A percentile compares a stretch with the other conserved stretches of the same genome.
phyloP scores from a whole-genome alignment of 2,329 filamentous ascomycete species.

The Colletotrichum sp. region DNA sequence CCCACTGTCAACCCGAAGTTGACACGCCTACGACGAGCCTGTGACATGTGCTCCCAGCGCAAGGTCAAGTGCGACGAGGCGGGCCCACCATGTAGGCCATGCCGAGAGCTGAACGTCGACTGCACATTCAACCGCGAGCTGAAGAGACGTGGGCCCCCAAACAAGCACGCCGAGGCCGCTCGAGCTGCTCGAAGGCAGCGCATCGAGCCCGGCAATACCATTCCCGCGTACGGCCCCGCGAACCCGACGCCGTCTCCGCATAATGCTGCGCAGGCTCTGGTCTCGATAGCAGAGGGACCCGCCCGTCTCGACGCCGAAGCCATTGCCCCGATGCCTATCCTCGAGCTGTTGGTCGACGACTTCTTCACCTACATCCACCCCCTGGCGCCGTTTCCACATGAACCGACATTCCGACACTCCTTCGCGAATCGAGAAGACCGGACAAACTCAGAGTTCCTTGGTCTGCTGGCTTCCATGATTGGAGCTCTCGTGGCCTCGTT shows the following conservation, averaged over 20 bases:
- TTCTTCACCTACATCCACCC: conserved; percentile 86
- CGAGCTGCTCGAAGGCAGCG: conserved; percentile 55
- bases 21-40: conserved; percentile 61
- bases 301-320: conserved; percentile 64
- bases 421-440: conserved; percentile 71
- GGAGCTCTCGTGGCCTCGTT: conserved; percentile 76
- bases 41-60: conserved; percentile 65
- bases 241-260: conserved; percentile 44
- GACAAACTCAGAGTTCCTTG: conserved; percentile 69
- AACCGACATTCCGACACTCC: conserved; percentile 74
- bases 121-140: conserved; percentile 63
- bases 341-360: conserved; percentile 76
- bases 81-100: conserved; percentile 60
- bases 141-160: conserved; percentile 63
- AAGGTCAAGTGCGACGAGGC: conserved; percentile 66
- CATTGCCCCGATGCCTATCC: conserved; percentile 71
- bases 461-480: conserved; percentile 76
- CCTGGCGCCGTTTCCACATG: conserved; percentile 77
- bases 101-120: conserved; percentile 59
- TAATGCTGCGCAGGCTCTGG: conserved; percentile 51
- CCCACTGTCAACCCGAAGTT: conserved; percentile 53
- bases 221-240: conserved; percentile 3
- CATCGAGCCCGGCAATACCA: conserved; percentile 31
- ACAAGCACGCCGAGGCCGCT: conserved; percentile 62
- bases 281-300: conserved; percentile 46